Base-by-base conservation (phyloP, 208 protist genomes). In the Crithidia bombi region DNA sequence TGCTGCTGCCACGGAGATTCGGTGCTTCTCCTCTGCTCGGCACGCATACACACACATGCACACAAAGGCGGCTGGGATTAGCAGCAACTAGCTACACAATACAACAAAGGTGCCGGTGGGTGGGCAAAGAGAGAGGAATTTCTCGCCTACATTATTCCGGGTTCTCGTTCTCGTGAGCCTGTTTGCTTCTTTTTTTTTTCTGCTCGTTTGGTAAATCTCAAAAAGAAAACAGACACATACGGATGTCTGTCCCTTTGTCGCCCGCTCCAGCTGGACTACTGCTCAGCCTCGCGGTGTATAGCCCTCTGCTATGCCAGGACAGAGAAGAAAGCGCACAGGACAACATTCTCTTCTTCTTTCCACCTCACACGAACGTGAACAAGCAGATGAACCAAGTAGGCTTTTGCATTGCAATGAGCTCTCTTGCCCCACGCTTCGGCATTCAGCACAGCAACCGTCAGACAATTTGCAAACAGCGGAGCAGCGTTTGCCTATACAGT, bases 331-430 rank as follows among this genome's bases (percentile, higher is more conserved):
- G 73, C 3, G 81, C 78, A 23, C 70, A 76, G 51, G 86, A 94
- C 58, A 90, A 89, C 56, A 82, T 91, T 44, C 72, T 94, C 44
- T 92, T 79, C 68, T 92, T 84, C 69, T 79, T 82, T 49, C 84
- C 89, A 19, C 5, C 35, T 0, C 57, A 76, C 54, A 66, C 77
- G 26, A 33, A 55, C 32, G 6, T 56, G 7, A 85, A 85, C 58
- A 32, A n/a, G 21, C 75, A 89, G 62, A 83, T 91, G 73, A 90
- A 89, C 47, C 82, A 86, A 1, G 81, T 92, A 46, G 89, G 89
- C 36, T 89, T 92, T 54, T 89, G 82, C 58, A 90, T 90, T 23
- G 85, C 82, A 17, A 62, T 80, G 32, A 68, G 65, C 19, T 86
- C 70, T 26, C 49, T 92, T 14, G 63, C 28, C 65, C 68, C 54